Evolutionary conservation across 1,284 basidiomycete genomes (phyloP).

Genomic region (Ganoderma meredithae): DNA sequence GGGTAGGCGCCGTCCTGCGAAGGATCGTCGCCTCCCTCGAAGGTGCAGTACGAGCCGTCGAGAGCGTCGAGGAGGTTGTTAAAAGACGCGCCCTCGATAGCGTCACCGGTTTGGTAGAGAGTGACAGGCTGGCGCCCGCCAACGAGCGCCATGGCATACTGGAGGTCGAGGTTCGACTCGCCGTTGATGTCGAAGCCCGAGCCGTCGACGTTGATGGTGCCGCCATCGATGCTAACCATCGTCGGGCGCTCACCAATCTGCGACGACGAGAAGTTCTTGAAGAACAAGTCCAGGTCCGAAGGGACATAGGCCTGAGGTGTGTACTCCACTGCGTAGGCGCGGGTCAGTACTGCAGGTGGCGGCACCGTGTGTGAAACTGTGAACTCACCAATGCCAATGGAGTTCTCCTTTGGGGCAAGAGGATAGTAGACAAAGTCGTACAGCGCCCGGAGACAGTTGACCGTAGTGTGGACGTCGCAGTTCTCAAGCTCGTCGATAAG

Average conservation of each 20-base stretch:
- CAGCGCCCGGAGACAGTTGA: conserved; percentile 52
- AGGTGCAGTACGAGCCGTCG: conserved; percentile 63
- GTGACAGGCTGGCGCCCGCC: conserved; percentile 53
- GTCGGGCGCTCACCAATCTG: conserved; percentile 43
- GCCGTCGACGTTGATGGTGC: conserved; percentile 38
- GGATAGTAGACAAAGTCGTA: conserved; percentile 12
- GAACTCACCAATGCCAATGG: conserved; percentile 61
- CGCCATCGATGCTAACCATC: conserved; percentile 52
- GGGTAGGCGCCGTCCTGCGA: conserved; percentile 36
- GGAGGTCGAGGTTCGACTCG: conserved; percentile 61
- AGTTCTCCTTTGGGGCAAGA: conserved; percentile 1
- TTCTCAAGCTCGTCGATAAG: conserved; percentile 27
- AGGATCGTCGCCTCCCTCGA: conserved; percentile 67
- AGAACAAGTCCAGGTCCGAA: conserved; percentile 53
- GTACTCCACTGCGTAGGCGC: conserved; percentile 49
- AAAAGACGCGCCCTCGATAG: conserved; percentile 48
- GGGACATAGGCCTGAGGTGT: conserved; percentile 53
- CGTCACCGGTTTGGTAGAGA: conserved; percentile 33
- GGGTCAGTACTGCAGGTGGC: neutral
- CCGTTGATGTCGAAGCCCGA: conserved; percentile 48
- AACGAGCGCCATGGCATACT: conserved; percentile 57
- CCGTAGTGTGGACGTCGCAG: conserved; percentile 57
- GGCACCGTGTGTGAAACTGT: conserved; percentile 12
- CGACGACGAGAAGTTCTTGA: conserved; percentile 43
- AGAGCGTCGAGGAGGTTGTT: conserved; percentile 55